phyloP scores from a whole-genome alignment of 2,329 filamentous ascomycete genomes.

The Aspergillus fischeri region DNA sequence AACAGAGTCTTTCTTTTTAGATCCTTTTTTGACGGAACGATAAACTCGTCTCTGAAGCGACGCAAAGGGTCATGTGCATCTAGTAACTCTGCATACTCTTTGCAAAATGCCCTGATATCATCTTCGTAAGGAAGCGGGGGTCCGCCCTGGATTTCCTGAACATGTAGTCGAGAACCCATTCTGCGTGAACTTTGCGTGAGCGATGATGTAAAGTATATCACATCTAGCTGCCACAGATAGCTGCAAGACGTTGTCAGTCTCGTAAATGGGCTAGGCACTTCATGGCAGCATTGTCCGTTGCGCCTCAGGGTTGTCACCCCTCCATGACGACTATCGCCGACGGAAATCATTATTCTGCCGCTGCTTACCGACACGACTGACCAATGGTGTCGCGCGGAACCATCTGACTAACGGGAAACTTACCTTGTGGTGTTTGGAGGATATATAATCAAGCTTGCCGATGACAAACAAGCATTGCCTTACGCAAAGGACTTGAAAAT shows the following conservation, averaged over 20 bases:
- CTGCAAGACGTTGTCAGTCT: background rate
- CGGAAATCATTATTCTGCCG: slow-evolving; percentile 28
- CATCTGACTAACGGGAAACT: slow-evolving; percentile 25
- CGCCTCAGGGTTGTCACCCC: background rate
- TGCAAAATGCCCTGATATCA: slow-evolving; percentile 32
- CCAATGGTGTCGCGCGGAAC: slow-evolving; percentile 27
- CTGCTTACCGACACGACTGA: slow-evolving; percentile 14
- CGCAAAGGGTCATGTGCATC: slow-evolving; percentile 60
- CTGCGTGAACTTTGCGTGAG: background rate
- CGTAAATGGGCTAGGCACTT: background rate
- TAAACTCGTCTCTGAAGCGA: slow-evolving; percentile 65
- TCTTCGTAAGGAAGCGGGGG: slow-evolving; percentile 27
- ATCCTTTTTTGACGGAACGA: slow-evolving; percentile 70
- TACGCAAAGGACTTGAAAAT: background rate
- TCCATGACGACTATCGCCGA: slow-evolving; percentile 9
- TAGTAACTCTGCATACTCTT: slow-evolving; percentile 45
- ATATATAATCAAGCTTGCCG: slow-evolving; percentile 19
- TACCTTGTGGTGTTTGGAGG: slow-evolving; percentile 17
- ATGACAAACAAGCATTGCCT: background rate
- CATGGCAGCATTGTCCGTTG: background rate
- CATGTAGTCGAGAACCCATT: slow-evolving; percentile 29
- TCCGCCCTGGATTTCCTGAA: slow-evolving; percentile 23
- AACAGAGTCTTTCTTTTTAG: slow-evolving; percentile 60
- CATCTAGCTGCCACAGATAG: background rate
- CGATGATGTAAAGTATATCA: background rate